Percentiles rank a stretch among this genome's conserved stretches.
Evolutionary conservation across 75 land plant genomes (phyloP).

Genomic region (Azolla pinnata): DNA sequence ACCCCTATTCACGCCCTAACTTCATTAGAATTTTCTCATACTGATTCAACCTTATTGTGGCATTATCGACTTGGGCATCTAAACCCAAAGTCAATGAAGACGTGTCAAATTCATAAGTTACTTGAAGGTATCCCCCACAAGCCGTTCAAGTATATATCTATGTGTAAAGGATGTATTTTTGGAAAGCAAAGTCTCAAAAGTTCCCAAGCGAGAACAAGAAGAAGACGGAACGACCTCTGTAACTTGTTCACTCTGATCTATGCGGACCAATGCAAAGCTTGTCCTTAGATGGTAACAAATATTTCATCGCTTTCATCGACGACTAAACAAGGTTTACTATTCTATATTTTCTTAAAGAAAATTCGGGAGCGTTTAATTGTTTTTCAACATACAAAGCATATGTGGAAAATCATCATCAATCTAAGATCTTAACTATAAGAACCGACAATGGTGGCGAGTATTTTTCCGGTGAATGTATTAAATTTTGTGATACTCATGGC

Average conservation of each 20-base stretch:
- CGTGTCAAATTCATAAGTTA: too few species aligned
- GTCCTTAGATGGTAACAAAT: conserved; percentile 2
- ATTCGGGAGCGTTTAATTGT: conserved; percentile 5
- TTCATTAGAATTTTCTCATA: neutral
- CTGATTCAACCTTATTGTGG: too few species aligned
- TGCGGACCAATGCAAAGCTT: conserved; percentile 6
- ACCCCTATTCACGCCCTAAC: too few species aligned
- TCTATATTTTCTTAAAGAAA: conserved; percentile 22
- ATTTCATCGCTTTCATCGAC: conserved; percentile 24
- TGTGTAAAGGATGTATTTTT: neutral
- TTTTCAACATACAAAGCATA: conserved; percentile 11
- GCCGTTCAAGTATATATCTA: neutral
- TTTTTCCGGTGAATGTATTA: conserved; percentile 11
- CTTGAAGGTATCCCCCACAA: neutral
- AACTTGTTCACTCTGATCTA: conserved; percentile 14
- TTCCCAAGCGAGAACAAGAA: neutral
- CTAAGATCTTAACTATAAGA: conserved; percentile 5
- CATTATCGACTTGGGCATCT: too few species aligned
- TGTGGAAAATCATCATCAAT: conserved; percentile 8
- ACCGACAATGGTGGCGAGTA: conserved; percentile 31
- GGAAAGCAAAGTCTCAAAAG: neutral
- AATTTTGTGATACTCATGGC: neutral
- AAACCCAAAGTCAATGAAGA: too few species aligned
- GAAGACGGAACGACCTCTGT: neutral
- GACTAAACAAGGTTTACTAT: conserved; percentile 20